Evolutionary conservation across 352 stramenopile genomes (phyloP).

Genomic region (Phytophthora europaea): DNA sequence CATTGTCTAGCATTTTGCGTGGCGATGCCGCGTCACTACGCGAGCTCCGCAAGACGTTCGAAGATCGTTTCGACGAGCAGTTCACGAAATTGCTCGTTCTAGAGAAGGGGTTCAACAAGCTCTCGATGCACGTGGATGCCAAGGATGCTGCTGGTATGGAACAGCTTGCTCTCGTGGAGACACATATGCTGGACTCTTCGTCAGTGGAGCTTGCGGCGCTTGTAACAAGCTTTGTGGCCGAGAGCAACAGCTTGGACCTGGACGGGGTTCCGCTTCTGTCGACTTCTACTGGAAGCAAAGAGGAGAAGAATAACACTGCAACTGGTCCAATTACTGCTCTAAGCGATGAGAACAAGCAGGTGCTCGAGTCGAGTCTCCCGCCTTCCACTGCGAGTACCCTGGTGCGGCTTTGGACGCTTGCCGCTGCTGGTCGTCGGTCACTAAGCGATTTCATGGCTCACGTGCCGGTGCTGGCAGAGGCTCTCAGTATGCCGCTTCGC

Average conservation of each 20-base stretch:
- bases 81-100: conserved; percentile 56
- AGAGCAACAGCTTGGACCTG: conserved; percentile 69
- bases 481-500: conserved; percentile 78
- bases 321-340: conserved; percentile 41
- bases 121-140: conserved; percentile 65
- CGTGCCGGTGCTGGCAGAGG: conserved; percentile 61
- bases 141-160: conserved; percentile 51
- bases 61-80: conserved; percentile 80
- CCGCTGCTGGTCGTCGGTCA: conserved; percentile 64
- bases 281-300: conserved; percentile 8
- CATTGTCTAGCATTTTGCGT: conserved; percentile 72
- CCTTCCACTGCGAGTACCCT: conserved; percentile 59
- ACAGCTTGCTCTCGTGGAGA: conserved; percentile 65
- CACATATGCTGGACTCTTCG: conserved; percentile 58
- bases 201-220: conserved; percentile 65
- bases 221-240: conserved; percentile 74
- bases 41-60: conserved; percentile 78
- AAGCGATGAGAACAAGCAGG: conserved; percentile 73
- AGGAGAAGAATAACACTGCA: conserved; percentile 2
- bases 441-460: conserved; percentile 73
- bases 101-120: conserved; percentile 80
- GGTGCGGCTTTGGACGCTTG: conserved; percentile 77
- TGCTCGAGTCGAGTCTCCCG: conserved; percentile 66
- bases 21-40: conserved; percentile 78
- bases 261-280: conserved; percentile 57